Evolutionary conservation across 1,284 basidiomycete genomes (phyloP), one percentile per base, ranked within the genome.

Genomic region (Tilletiopsis washingtonensis): DNA sequence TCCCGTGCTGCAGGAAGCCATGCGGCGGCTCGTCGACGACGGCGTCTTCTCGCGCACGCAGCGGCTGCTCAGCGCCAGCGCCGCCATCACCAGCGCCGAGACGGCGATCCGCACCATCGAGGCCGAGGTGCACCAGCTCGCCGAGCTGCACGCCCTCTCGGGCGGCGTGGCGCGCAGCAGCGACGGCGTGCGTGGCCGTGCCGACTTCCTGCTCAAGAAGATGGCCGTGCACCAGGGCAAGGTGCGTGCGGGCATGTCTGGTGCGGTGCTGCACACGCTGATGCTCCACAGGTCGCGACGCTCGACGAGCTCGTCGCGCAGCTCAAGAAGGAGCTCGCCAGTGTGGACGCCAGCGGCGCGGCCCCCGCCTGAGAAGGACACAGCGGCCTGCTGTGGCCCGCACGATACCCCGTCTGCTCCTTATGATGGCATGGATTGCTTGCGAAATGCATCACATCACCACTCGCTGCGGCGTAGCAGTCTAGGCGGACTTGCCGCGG

Each of bases 1-100:
- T 71, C 93, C 93, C 0, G 83, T 96, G 1, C 86, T 88, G 71
- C 80, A 81, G 73, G 84, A 83, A 69, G 89, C 89, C 2, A 96
- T 96, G 72, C 78, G 85, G 59, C 78, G 81, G 27, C 79, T 97
- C 1, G 84, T 88, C 0, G 76, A 82, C 43, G 91, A 96, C 70
- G 73, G 79, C 2, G 77, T 86, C 37, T 96, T 96, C 77, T 78
- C 78, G 60, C 87, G 90, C 1, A 82, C 80, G 0, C 86, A 88
- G 74, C 86, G 90, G 57, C 84, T 91, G 55, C 79, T 62, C 0
- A 45, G 57, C 11, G 63, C 64, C 45, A 17, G 42, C 0, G 43
- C 49, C 49, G 71, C 84, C 0, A 86, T 91, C 1, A 34, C 12
- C 32, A 34, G 32, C 32, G 78, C 83, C 0, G 85, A 90, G 57